Percentiles rank a stretch among this genome's conserved stretches.
Evolutionary conservation across 139 green algal species (phyloP).

Genomic region (Chlorella sp.): DNA sequence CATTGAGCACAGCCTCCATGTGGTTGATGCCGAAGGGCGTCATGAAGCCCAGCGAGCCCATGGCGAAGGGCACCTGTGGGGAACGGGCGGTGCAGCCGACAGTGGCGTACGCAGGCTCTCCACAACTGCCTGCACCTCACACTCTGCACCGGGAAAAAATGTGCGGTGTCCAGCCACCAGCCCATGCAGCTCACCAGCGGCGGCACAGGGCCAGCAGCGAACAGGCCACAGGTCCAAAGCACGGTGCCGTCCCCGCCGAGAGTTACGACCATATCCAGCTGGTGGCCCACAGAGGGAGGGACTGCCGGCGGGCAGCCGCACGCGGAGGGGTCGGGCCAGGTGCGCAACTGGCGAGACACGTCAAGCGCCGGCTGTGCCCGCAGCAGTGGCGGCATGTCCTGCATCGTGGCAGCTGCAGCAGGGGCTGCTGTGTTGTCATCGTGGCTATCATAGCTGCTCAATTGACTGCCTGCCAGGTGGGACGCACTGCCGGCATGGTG

Average conservation of each 20-base stretch:
- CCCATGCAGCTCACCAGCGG: constrained; percentile 55
- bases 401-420: neutral
- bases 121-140: too few relatives aligned
- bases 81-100: too few relatives aligned
- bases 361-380: neutral
- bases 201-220: constrained; percentile 78
- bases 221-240: constrained; percentile 89
- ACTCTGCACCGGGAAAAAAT: too few relatives aligned
- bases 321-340: constrained; percentile 12
- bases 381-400: neutral
- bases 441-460: constrained; percentile 3
- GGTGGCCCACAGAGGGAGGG: constrained; percentile 5
- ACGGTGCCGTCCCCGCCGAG: constrained; percentile 94
- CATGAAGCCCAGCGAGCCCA: constrained; percentile 88
- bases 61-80: constrained; percentile 76
- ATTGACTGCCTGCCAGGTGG: neutral
- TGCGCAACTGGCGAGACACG: constrained; percentile 16
- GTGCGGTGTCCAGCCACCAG: too few relatives aligned
- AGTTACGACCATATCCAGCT: constrained; percentile 62
- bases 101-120: too few relatives aligned
- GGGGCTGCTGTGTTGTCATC: neutral
- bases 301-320: constrained; percentile 29
- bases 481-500: too few relatives aligned
- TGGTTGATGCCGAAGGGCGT: constrained; percentile 74
- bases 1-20: constrained; percentile 57